A percentile compares a stretch with the other conserved stretches of the same genome.
phyloP scores from a whole-genome alignment of 345 rosid species.

The Brassica juncea region DNA sequence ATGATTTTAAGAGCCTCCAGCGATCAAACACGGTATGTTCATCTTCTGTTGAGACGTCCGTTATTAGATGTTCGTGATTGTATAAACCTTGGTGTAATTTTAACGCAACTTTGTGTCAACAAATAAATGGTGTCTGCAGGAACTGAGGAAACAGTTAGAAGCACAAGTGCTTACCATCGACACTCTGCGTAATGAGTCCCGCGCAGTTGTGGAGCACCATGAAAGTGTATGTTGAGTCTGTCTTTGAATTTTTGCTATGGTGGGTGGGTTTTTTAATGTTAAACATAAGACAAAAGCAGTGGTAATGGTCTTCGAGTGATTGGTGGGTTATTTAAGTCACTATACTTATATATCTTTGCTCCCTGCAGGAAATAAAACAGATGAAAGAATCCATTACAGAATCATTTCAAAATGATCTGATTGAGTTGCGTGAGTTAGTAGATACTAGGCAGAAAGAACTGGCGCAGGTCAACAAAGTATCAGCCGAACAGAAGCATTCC shows the following conservation, averaged over 20 bases:
- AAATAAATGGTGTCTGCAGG: conserved; percentile 51
- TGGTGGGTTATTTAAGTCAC: conserved; percentile 13
- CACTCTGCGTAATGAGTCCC: conserved; percentile 64
- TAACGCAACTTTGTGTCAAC: conserved; percentile 14
- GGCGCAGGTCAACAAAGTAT: conserved; percentile 54
- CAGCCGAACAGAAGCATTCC: conserved; percentile 76
- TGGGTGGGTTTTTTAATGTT: neutral
- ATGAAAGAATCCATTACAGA: conserved; percentile 61
- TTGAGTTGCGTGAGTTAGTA: conserved; percentile 51
- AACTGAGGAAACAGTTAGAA: conserved; percentile 88
- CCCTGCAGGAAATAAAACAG: conserved; percentile 68
- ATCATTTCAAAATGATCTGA: conserved; percentile 53
- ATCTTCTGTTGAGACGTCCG: neutral
- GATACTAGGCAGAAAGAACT: conserved; percentile 66
- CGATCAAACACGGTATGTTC: conserved; percentile 75
- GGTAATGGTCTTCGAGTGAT: neutral
- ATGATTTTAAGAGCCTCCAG: conserved; percentile 95
- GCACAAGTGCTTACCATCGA: conserved; percentile 72
- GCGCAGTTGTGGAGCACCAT: conserved; percentile 56
- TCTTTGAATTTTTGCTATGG: conserved; percentile 16
- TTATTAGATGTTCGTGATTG: conserved; percentile 6
- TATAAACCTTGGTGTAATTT: conserved; percentile 2
- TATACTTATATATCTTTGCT: conserved; percentile 24
- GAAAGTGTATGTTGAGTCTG: conserved; percentile 55
- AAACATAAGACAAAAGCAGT: neutral